Percentiles rank a stretch among this genome's conserved stretches.
phyloP scores from a whole-genome alignment of 768 basidiomycete species.

The Leccinum subgranulosum region DNA sequence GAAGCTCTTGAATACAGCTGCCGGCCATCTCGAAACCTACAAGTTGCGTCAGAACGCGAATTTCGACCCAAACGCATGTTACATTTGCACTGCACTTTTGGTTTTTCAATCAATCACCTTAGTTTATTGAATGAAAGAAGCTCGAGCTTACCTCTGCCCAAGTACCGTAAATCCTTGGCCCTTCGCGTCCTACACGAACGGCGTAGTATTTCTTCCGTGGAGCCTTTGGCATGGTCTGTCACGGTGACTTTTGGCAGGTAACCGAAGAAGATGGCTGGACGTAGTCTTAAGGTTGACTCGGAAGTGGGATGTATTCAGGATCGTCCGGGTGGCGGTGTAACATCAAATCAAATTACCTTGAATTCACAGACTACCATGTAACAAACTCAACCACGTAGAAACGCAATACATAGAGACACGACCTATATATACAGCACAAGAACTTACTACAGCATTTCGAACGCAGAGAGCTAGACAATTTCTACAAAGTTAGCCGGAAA shows the following conservation, averaged over 20 bases:
- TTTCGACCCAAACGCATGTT: neutral
- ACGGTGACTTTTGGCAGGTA: neutral
- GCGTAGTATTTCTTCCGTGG: slow-evolving; percentile 53
- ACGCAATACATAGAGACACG: slow-evolving; percentile 5
- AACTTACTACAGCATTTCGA: neutral
- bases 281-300: neutral
- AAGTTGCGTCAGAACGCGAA: neutral
- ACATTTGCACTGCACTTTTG: slow-evolving; percentile 49
- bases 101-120: neutral
- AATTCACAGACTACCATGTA: too few relatives aligned
- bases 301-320: too few relatives aligned
- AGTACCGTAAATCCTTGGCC: slow-evolving; percentile 51
- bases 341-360: neutral
- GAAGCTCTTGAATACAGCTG: slow-evolving; percentile 54
- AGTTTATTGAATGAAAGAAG: neutral
- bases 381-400: neutral
- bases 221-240: slow-evolving; percentile 29
- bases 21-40: slow-evolving; percentile 54
- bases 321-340: neutral
- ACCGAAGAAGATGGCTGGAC: neutral
- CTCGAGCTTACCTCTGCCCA: slow-evolving; percentile 55
- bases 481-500: slow-evolving; percentile 89
- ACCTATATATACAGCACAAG: neutral
- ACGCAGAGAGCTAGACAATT: slow-evolving; percentile 35
- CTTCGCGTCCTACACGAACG: slow-evolving; percentile 54